Evolutionary conservation across 2,329 filamentous ascomycete genomes (phyloP), one percentile per base, ranked within the genome.

Genomic region (Pseudofabraea citricarpa): DNA sequence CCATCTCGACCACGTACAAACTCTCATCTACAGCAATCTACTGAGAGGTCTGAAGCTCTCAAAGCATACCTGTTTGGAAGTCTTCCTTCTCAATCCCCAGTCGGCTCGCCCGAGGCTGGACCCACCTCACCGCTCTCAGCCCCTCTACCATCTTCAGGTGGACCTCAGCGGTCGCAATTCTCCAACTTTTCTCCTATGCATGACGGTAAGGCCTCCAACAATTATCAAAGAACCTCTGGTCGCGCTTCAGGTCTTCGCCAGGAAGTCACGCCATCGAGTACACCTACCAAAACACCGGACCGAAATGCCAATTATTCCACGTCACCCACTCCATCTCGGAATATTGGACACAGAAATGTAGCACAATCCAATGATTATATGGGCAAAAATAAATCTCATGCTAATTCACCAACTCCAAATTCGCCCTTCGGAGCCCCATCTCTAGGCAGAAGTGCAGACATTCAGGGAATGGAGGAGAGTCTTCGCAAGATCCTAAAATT

Each of bases 41-140:
- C 54, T 1, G 65, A 66, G 36, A 61, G 61, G 20, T 68, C 66
- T 5, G 75, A 80, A 49, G 74, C 74, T 37, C 58, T 81, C 19
- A 82, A 81, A 58, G 72, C 69, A 36, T 80, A 75, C 53, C 59
- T 81, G 1, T 79, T 79, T 39, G 67, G 69, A 29, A 65, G 67
- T 36, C 58, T 65, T 46, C 36, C 44, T 22, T 47, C 53, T 15
- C 38, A 57, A 20, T 45, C 47, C 33, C 22, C 45, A 23, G 26
- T 40, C 9, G 32, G 51, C 23, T 21, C 41, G 12, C 23, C 26
- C 7, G 33, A 27, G 10, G 35, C 32, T 36, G 27, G 19, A 8
- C 36, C 46, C 7, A 16, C 47, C 19, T 44, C 46, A 2, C 43
- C 44, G 8, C 31, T 32, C n/a, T 32, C 41, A 15, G n/a, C n/a